Conservation (phyloP, 192 early-diverging fungal species). For the Allomyces macrogynus region DNA sequence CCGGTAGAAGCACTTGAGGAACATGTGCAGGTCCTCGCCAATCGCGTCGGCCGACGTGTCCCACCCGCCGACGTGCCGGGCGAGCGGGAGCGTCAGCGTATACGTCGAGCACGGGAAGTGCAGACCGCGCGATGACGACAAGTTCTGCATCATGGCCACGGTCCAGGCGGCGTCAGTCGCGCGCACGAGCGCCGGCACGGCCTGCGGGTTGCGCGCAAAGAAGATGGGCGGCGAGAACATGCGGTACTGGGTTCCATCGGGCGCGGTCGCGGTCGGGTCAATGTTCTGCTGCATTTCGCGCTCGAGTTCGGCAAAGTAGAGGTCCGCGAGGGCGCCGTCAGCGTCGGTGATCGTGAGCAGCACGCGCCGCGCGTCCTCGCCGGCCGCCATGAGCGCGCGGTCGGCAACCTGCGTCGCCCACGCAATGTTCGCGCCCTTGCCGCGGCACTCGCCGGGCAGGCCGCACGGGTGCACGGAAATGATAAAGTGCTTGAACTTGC, state of each 20-base stretch:
- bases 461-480: slow-evolving; percentile 45
- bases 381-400: slow-evolving; percentile 9
- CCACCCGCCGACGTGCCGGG: slow-evolving; percentile 49
- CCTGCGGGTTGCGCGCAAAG: slow-evolving; percentile 35
- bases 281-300: slow-evolving; percentile 4
- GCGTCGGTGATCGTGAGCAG: slow-evolving; percentile 55
- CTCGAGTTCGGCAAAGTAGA: slow-evolving; percentile 32
- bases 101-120: slow-evolving; percentile 59
- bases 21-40: slow-evolving; percentile 70
- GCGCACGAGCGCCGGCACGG: slow-evolving; percentile 50
- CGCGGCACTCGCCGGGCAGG: slow-evolving; percentile 43
- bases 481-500: slow-evolving; percentile 44
- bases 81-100: slow-evolving; percentile 49
- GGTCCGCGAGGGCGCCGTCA: slow-evolving; percentile 46
- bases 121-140: slow-evolving; percentile 32
- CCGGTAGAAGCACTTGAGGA: slow-evolving; percentile 56
- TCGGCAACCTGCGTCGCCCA: slow-evolving; percentile 28
- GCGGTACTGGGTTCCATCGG: slow-evolving; percentile 20
- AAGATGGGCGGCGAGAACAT: slow-evolving; percentile 26
- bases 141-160: slow-evolving; percentile 49
- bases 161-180: slow-evolving; percentile 58
- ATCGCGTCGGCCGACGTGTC: slow-evolving; percentile 53
- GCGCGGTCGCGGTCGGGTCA: slow-evolving; percentile 14
- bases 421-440: slow-evolving; percentile 51
- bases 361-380: slow-evolving; percentile 26